phyloP scores from a whole-genome alignment of 305 asterid species.

The Rubia balearica region DNA sequence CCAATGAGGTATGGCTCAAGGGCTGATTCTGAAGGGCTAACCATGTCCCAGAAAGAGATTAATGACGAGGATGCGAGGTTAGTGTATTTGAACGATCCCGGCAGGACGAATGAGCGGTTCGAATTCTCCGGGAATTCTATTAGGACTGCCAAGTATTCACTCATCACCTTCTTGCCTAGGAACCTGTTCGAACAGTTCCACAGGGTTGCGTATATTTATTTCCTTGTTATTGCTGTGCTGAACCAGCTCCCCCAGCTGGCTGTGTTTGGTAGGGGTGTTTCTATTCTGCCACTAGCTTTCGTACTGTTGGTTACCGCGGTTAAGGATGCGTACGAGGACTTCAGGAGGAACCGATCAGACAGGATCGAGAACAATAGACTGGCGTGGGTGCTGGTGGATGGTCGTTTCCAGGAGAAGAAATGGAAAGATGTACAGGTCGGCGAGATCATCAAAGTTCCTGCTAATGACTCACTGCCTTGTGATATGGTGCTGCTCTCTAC shows the following conservation, averaged over 20 bases:
- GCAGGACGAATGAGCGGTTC: constrained; percentile 56
- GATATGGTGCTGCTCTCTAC: constrained; percentile 93
- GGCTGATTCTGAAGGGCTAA: constrained; percentile 60
- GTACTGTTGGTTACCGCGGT: constrained; percentile 84
- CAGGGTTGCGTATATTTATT: constrained; percentile 88
- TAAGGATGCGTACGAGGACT: constrained; percentile 91
- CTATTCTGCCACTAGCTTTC: constrained; percentile 74
- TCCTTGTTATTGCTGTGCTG: constrained; percentile 86
- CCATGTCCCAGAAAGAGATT: constrained; percentile 71
- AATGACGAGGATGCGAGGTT: constrained; percentile 85
- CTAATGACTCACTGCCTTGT: constrained; percentile 80
- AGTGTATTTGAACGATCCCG: constrained; percentile 64
- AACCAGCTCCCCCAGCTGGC: constrained; percentile 98
- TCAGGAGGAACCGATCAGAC: constrained; percentile 81
- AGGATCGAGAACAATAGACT: constrained; percentile 77
- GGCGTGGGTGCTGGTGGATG: constrained; percentile 54
- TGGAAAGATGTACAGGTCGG: constrained; percentile 88
- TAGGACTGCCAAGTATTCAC: constrained; percentile 65
- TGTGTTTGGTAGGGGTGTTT: constrained; percentile 87
- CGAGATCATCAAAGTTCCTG: constrained; percentile 61
- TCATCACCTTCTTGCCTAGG: constrained; percentile 83
- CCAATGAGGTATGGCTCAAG: constrained; percentile 63
- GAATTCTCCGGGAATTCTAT: constrained; percentile 70
- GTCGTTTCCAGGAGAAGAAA: constrained; percentile 48
- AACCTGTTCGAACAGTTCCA: constrained; percentile 96